A percentile compares a stretch with the other conserved stretches of the same genome.
phyloP scores from a whole-genome alignment of 306 rosid genomes.

The Canavalia ensiformis region DNA sequence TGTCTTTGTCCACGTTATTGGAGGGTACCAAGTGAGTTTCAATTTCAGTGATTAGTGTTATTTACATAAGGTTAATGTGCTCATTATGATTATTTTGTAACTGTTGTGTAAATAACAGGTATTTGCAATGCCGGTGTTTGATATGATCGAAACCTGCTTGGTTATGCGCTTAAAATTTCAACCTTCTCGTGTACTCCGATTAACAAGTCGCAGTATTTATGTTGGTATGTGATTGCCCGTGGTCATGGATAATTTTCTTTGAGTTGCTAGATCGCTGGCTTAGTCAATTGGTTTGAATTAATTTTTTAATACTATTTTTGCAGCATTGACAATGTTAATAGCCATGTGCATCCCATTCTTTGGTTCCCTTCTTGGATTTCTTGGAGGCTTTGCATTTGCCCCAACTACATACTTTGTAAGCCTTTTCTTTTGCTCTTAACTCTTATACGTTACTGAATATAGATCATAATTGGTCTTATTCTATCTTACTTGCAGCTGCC shows the following conservation, averaged over 20 bases:
- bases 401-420: constrained; percentile 84
- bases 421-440: not conserved
- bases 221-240: constrained; percentile 63
- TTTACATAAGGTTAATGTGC: not conserved
- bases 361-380: constrained; percentile 85
- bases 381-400: constrained; percentile 92
- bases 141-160: constrained; percentile 76
- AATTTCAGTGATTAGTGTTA: not conserved
- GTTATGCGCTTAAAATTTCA: constrained; percentile 56
- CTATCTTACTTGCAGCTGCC: constrained; percentile 68
- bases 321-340: constrained; percentile 70
- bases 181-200: constrained; percentile 65
- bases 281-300: not conserved
- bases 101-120: constrained; percentile 48
- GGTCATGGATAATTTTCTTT: not conserved
- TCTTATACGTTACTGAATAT: not conserved
- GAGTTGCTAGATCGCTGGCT: not conserved
- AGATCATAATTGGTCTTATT: not conserved
- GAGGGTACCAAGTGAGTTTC: constrained; percentile 72
- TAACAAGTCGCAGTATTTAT: constrained; percentile 54
- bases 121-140: constrained; percentile 88
- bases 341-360: constrained; percentile 83
- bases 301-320: constrained; percentile 19
- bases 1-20: constrained; percentile 79
- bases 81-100: not conserved